phyloP scores from a whole-genome alignment of 495 filamentous ascomycete species.

The Neurospora intermedia region DNA sequence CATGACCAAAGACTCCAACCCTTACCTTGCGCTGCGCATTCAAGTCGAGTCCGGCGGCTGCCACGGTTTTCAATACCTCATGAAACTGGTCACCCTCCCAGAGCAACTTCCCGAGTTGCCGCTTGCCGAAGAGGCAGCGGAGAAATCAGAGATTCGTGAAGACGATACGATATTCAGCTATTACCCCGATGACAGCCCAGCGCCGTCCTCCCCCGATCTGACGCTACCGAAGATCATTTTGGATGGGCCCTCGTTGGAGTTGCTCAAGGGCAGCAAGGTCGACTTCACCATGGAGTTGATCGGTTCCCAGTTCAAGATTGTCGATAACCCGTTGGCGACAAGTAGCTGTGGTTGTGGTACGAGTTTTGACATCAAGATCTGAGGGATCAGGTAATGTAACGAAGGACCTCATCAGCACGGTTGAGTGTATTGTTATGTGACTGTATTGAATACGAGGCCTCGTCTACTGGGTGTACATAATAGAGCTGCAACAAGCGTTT shows the following conservation, averaged over 20 bases:
- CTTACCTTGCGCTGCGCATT: constrained; percentile 74
- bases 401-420: background rate
- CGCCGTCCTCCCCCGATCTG: constrained; percentile 4
- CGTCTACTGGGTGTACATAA: background rate
- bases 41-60: constrained; percentile 88
- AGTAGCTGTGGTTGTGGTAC: constrained; percentile 97
- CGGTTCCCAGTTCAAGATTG: constrained; percentile 94
- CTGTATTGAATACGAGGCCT: background rate
- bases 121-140: constrained; percentile 12
- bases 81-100: constrained; percentile 62
- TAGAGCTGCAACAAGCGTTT: background rate
- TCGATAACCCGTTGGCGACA: constrained; percentile 78
- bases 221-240: constrained; percentile 69
- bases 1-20: constrained; percentile 62
- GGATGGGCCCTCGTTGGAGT: constrained; percentile 75
- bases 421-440: background rate
- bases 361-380: constrained; percentile 85
- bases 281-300: constrained; percentile 97
- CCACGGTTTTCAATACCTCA: constrained; percentile 96
- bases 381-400: background rate
- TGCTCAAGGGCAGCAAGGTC: constrained; percentile 84
- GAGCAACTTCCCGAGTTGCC: constrained; percentile 21
- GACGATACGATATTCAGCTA: constrained; percentile 63
- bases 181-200: constrained; percentile 2
- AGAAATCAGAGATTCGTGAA: constrained; percentile 32